Conservation (phyloP, 2,329 filamentous ascomycete genomes). For the Xenoacremonium recifei region DNA sequence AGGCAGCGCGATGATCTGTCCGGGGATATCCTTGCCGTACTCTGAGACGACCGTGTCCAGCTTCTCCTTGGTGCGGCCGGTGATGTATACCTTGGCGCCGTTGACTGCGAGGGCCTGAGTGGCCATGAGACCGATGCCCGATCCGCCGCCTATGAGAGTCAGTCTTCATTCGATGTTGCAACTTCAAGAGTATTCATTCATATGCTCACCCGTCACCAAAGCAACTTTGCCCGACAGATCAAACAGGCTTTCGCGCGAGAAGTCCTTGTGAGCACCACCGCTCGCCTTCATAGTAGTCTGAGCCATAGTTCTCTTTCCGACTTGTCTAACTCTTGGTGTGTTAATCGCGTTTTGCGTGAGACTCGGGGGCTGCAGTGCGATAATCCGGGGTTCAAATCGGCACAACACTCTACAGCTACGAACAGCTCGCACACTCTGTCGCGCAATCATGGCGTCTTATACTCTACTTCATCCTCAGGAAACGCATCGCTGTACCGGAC, state of each 20-base stretch:
- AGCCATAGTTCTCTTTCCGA: no score
- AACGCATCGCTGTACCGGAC: no score
- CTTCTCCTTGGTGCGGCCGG: constrained; percentile 62
- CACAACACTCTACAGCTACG: no score
- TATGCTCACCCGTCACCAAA: constrained; percentile 40
- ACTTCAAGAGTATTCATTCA: not conserved
- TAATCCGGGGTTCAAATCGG: no score
- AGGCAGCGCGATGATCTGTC: constrained; percentile 57
- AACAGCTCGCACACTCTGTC: no score
- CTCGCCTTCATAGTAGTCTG: constrained; percentile 13
- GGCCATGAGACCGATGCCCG: constrained; percentile 69
- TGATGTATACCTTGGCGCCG: constrained; percentile 69
- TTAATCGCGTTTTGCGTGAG: no score
- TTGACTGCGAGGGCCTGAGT: constrained; percentile 65
- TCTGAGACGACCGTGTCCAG: constrained; percentile 58
- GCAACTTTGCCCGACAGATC: constrained; percentile 42
- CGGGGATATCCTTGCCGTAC: constrained; percentile 51
- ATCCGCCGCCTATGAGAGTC: constrained; percentile 44
- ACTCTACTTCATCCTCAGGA: no score
- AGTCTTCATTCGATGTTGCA: not conserved
- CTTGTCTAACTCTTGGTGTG: no score
- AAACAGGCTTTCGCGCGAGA: constrained; percentile 39
- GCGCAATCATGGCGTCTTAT: no score
- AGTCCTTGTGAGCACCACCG: constrained; percentile 23
- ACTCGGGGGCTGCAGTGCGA: no score